Conservation (phyloP, 306 rosid genomes). For the Quillaja saponaria region DNA sequence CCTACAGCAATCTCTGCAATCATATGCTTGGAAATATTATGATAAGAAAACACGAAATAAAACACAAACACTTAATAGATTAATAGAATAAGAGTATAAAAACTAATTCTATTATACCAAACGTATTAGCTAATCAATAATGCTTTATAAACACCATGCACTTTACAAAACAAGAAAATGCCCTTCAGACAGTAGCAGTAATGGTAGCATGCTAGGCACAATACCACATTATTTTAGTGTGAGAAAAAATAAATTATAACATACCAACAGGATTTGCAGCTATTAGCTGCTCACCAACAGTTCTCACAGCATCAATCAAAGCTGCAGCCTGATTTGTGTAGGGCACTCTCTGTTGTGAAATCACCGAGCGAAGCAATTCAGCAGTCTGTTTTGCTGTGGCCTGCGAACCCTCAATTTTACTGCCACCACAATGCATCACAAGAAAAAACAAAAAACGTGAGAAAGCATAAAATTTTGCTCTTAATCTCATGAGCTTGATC, state of each 20-base stretch:
- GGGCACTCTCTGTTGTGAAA: constrained; percentile 83
- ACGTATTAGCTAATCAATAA: too few relatives aligned
- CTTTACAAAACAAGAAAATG: too few relatives aligned
- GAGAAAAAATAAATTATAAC: constrained; percentile 4
- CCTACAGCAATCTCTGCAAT: constrained; percentile 96
- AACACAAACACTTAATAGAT: constrained; percentile 11
- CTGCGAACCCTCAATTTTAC: neutral
- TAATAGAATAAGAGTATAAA: too few relatives aligned
- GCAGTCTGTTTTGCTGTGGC: neutral
- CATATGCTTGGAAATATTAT: constrained; percentile 29
- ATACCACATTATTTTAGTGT: neutral
- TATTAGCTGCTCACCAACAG: constrained; percentile 90
- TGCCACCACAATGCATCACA: neutral
- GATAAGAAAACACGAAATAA: constrained; percentile 26
- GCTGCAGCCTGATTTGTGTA: constrained; percentile 79
- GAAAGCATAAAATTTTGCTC: too few relatives aligned
- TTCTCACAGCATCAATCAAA: constrained; percentile 76
- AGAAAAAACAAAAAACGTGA: too few relatives aligned
- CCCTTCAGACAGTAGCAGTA: too few relatives aligned
- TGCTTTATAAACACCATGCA: too few relatives aligned
- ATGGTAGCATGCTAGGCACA: too few relatives aligned
- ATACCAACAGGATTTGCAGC: constrained; percentile 93
- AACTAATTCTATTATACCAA: neutral
- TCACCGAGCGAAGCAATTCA: constrained; percentile 40
- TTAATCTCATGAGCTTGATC: too few relatives aligned